Conservation (phyloP, 192 early-diverging fungal species). For the Coemansia sp. region DNA sequence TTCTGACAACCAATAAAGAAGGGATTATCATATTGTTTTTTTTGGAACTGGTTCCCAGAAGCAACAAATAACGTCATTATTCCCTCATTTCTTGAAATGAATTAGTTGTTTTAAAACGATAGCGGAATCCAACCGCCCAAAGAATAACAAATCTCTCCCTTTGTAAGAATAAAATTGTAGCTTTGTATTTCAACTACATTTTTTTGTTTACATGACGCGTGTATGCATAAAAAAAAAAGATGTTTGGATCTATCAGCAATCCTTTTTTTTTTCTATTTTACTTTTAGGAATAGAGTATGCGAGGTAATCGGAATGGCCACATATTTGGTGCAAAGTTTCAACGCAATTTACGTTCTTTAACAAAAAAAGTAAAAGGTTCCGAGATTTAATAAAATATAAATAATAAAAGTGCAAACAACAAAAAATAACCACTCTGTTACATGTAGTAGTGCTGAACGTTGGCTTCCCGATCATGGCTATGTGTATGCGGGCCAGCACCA, state of each 20-base stretch:
- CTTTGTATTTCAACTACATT: too few relatives aligned
- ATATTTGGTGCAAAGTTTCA: background rate
- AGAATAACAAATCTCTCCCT: background rate
- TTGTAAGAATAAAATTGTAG: background rate
- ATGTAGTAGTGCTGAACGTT: conserved; percentile 43
- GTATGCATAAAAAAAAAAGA: too few relatives aligned
- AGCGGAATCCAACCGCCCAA: too few relatives aligned
- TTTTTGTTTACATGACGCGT: too few relatives aligned
- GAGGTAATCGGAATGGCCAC: too few relatives aligned
- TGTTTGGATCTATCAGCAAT: too few relatives aligned
- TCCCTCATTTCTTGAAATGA: background rate
- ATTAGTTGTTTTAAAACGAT: too few relatives aligned
- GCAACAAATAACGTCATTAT: background rate
- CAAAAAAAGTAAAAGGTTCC: too few relatives aligned
- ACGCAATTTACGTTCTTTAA: background rate
- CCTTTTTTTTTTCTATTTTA: too few relatives aligned
- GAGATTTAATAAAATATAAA: conserved; percentile 4
- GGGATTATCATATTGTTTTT: background rate
- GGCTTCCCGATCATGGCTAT: conserved; percentile 20
- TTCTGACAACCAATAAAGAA: too few relatives aligned
- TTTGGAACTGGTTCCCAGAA: background rate
- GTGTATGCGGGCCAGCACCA: conserved; percentile 11
- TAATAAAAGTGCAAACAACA: background rate
- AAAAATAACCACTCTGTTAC: conserved; percentile 9
- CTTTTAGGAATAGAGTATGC: too few relatives aligned